A percentile compares a stretch with the other conserved stretches of the same genome.
phyloP scores from a whole-genome alignment of 169 alveolate species.

The Cryptosporidium meleagridis region DNA sequence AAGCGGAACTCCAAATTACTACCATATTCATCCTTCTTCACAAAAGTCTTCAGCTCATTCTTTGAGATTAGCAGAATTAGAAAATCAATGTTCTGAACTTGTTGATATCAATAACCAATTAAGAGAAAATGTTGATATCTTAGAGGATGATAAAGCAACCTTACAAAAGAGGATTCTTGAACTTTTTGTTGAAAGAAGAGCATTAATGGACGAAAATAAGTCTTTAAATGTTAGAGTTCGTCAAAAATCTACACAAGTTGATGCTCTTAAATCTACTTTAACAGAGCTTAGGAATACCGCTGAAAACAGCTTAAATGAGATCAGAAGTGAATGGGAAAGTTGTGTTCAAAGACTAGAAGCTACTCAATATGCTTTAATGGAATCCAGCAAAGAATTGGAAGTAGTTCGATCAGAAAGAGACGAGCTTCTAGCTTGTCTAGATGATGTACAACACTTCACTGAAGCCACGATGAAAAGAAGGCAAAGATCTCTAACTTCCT shows the following conservation, averaged over 20 bases:
- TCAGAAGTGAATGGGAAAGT: slow-evolving; percentile 61
- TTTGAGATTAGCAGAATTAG: slow-evolving; percentile 13
- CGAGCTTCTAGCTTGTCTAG: slow-evolving; percentile 67
- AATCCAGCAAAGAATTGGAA: slow-evolving; percentile 59
- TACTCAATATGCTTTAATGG: slow-evolving; percentile 65
- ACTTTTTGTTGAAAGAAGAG: slow-evolving; percentile 68
- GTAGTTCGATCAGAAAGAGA: slow-evolving; percentile 69
- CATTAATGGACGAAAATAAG: slow-evolving; percentile 41
- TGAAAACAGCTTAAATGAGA: slow-evolving; percentile 53
- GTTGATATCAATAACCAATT: slow-evolving; percentile 34
- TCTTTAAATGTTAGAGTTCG: slow-evolving; percentile 36
- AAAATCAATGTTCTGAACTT: slow-evolving; percentile 57
- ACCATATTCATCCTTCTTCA: neutral
- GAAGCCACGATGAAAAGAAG: slow-evolving; percentile 72
- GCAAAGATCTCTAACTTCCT: slow-evolving; percentile 35
- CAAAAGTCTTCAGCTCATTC: neutral
- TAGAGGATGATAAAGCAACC: slow-evolving; percentile 73
- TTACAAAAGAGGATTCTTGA: slow-evolving; percentile 65
- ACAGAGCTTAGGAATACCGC: slow-evolving; percentile 74
- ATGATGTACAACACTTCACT: slow-evolving; percentile 71
- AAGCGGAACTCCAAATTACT: slow-evolving; percentile 8
- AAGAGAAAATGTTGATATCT: slow-evolving; percentile 44
- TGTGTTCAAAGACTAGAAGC: slow-evolving; percentile 73
- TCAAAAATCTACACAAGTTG: slow-evolving; percentile 66
- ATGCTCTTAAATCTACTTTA: slow-evolving; percentile 60